Evolutionary conservation across 345 rosid species (phyloP).

Genomic region (Lepidium aucheri): DNA sequence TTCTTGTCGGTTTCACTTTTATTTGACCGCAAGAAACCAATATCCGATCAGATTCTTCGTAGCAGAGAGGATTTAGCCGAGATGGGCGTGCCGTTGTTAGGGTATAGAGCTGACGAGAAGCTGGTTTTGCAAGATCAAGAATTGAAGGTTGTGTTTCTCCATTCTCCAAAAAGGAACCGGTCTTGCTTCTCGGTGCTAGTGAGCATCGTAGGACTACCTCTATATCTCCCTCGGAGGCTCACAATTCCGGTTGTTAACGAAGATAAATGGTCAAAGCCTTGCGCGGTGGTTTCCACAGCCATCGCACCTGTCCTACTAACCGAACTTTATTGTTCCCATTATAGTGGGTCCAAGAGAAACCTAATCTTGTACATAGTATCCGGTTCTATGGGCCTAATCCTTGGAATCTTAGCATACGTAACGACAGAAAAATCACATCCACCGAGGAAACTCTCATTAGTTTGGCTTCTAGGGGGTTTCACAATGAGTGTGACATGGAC

Average conservation of each 20-base stretch:
- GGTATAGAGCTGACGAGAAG: conserved; percentile 25
- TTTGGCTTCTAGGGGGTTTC: conserved; percentile 85
- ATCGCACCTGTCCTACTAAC: conserved; percentile 65
- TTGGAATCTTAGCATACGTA: conserved; percentile 46
- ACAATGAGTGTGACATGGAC: conserved; percentile 86
- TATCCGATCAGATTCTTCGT: conserved; percentile 12
- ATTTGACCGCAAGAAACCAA: conserved; percentile 22
- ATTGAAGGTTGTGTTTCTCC: conserved; percentile 2
- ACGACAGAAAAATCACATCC: conserved; percentile 52
- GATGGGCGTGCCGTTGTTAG: conserved; percentile 23
- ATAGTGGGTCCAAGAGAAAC: conserved; percentile 12
- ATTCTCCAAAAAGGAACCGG: neutral
- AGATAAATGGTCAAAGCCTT: conserved; percentile 68
- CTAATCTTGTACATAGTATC: conserved; percentile 44
- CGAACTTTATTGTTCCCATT: conserved; percentile 38
- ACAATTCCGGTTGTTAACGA: conserved; percentile 71
- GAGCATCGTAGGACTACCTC: conserved; percentile 50
- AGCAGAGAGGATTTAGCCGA: conserved; percentile 25
- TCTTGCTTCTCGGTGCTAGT: conserved; percentile 26
- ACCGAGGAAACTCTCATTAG: conserved; percentile 47
- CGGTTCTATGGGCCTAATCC: conserved; percentile 29
- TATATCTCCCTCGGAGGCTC: conserved; percentile 66
- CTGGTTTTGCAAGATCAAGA: conserved; percentile 26
- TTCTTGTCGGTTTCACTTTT: conserved; percentile 43
- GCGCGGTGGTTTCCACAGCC: conserved; percentile 52